Percentiles rank a stretch among this genome's conserved stretches.
phyloP scores from a whole-genome alignment of 495 filamentous ascomycete genomes.

The Podospora sp. region DNA sequence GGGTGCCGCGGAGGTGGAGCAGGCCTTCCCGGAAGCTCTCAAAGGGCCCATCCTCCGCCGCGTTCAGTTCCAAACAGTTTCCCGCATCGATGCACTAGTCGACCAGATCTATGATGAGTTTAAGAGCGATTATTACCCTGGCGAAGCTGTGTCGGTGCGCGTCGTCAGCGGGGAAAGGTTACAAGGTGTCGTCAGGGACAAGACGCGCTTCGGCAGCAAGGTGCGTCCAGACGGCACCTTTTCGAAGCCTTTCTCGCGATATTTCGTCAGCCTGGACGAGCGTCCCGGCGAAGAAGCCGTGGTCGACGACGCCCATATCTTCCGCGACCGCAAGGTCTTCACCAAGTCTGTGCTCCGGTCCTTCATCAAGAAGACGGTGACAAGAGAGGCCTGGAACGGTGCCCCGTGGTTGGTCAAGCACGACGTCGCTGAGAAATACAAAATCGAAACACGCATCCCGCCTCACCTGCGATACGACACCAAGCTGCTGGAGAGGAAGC shows the following conservation, averaged over 20 bases:
- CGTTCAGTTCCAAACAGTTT: slow-evolving; percentile 88
- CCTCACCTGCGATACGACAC: slow-evolving; percentile 78
- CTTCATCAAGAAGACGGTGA: slow-evolving; percentile 93
- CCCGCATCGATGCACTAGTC: slow-evolving; percentile 86
- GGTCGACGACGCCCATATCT: slow-evolving; percentile 79
- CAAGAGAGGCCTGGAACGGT: slow-evolving; percentile 87
- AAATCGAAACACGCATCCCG: slow-evolving; percentile 82
- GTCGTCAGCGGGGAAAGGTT: slow-evolving; percentile 69
- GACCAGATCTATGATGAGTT: slow-evolving; percentile 73
- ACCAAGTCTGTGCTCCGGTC: slow-evolving; percentile 92
- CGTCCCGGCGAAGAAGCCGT: slow-evolving; percentile 72
- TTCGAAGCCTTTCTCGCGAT: slow-evolving; percentile 70
- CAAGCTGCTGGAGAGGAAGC: slow-evolving; percentile 77
- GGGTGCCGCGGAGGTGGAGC: slow-evolving; percentile 85
- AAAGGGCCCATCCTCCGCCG: slow-evolving; percentile 87
- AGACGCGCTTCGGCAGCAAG: slow-evolving; percentile 70
- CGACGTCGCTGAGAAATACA: slow-evolving; percentile 78
- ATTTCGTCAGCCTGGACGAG: slow-evolving; percentile 74
- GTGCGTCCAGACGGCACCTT: slow-evolving; percentile 64
- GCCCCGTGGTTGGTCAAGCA: slow-evolving; percentile 95
- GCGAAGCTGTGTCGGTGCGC: slow-evolving; percentile 78
- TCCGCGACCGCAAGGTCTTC: slow-evolving; percentile 87
- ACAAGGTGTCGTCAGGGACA: slow-evolving; percentile 81
- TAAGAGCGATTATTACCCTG: slow-evolving; percentile 90
- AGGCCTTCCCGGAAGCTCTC: slow-evolving; percentile 85